Base-by-base conservation (phyloP, 441 rosid genomes). In the Hura crepitans region DNA sequence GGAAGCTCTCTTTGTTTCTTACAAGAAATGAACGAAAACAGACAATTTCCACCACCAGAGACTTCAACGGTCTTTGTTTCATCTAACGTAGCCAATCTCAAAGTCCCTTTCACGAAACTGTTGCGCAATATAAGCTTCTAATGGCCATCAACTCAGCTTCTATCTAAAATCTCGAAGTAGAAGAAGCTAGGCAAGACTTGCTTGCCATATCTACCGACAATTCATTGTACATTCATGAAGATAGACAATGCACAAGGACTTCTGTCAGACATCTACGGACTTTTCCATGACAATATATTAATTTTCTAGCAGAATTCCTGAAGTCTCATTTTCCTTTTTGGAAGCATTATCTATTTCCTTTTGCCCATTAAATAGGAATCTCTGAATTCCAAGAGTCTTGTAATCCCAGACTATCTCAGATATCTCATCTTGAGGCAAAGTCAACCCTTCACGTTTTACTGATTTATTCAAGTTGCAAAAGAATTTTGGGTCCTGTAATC, bases 371-470 rank as follows among this genome's bases (percentile, higher is more conserved):
- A 70, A 45, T 69, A 42, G 85, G 78, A 84, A 78, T 65, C 86
- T 86, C 80, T 86, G 74, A 51, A 93, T 81, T 66, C 99, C 97
- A 71, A 85, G 76, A 66, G 91, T 93, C 87, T 95, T 95, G 66
- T 80, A 89, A 79, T 85, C 87, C 99, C 99, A 95, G 56, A 90
- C 88, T 72, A 80, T 81, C 74, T 84, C 89, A 59, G 97, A 85
- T 74, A 90, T 82, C 85, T 86, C 93, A 78, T 92, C 99, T 72
- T 92, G 99, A 65, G 99, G 97, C 81, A 84, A 82, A 65, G 74
- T 81, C 66, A 88, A 80, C 69, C 93, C 89, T 50, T 84, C 71
- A 13, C 28, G 78, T 75, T 88, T 95, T 69, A 92, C 85, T 25
- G 88, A 84, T 69, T 76, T 83, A 69, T 84, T 87, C 78, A 95